Evolutionary conservation across 371 early-diverging fungal genomes (phyloP), one percentile per base, ranked within the genome.

Genomic region (Coemansia sp.): DNA sequence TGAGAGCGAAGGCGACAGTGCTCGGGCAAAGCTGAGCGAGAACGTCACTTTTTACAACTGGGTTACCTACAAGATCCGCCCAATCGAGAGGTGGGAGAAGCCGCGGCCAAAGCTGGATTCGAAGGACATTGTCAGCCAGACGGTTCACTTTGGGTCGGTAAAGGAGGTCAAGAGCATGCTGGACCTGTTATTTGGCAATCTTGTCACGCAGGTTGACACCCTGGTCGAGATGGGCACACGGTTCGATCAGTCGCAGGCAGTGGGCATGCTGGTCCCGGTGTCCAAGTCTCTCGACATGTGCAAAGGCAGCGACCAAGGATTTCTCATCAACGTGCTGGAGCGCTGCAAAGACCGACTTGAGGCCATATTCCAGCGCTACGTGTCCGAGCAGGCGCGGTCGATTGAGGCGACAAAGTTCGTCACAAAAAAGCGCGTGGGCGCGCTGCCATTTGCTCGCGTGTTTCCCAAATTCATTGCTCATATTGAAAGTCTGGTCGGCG

Each of bases 391-490:
- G 78, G 80, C 94, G 39, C 87, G 87, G 62, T 83, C 86, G 16
- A 93, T 98, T 63, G 96, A 98, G 55, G 95, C 94, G 30, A 92
- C 91, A 5, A 93, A 95, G 71, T 86, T 93, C 49, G 90, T 86
- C 34, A 83, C 88, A 41, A 94, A 94, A 73, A 91, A 91, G 63
- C 85, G 95, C 7, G 85, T 83, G 51, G 97, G 98, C 16, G 90
- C 94, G 30, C 81, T 95, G 14, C 85, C 91, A 0, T 93, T 90
- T 67, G 86, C 95, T 53, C 84, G 88, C 4, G 91, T 90, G 6
- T 96, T 96, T 70, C 96, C 96, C 26, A 67, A 66, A 34, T 95
- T 93, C 81, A 90, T 92, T 1, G 85, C 88, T 57, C 83, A 93
- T 20, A 78, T 95, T 72, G 88, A 88, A 59, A 50, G 48, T 4